Base-by-base conservation (phyloP, 2,329 filamentous ascomycete species). In the Harringtonia lauricola region DNA sequence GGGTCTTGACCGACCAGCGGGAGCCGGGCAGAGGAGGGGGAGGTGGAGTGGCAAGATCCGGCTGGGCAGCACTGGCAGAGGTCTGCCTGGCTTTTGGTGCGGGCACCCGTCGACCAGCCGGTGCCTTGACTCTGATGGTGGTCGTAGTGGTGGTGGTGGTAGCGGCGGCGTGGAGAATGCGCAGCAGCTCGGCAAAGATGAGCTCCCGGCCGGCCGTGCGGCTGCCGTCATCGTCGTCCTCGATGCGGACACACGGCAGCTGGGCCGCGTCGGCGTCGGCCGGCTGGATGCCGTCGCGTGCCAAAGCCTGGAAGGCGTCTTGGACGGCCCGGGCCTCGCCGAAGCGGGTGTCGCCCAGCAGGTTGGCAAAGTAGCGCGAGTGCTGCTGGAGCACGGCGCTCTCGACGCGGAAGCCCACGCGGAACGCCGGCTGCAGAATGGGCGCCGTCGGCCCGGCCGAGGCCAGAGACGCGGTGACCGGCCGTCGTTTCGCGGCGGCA, bases 191-290 rank as follows among this genome's bases (percentile, higher is more conserved):
- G 39, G 71, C 71, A 50, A 84, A 76, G n/a, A 76, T 67, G 8
- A 64, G 64, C 50, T 81, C 78, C 29, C 83, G 72, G 8, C 72
- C 70, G 12, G 74, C 70, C 2, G 68, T 64, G 29, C 70, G 71
- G 40, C 81, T 83, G 19, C 80, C 81, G 47, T 79, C 73, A 47
- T 86, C 83, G 47, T 86, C 74, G 53, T 87, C 79, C 2, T 70
- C 64, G 53, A 88, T 81, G 36, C 63, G 53, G 43, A 88, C 68
- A 56, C 69, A 67, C 2, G 83, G 83, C n/a, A 88, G 66, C 28
- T 75, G 68, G 10, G 68, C 65, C 0, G 52, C 51, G 5, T 36
- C 40, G 3, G 71, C 67, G 36, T 75, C 67, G 15, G 60, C 62
- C 2, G 78, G 66, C 36, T 64, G 64, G 22, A 72, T 53, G 41